Evolutionary conservation across 257 asterid genomes (phyloP), one percentile per base, ranked within the genome.

Genomic region (Knoxia roxburghii): DNA sequence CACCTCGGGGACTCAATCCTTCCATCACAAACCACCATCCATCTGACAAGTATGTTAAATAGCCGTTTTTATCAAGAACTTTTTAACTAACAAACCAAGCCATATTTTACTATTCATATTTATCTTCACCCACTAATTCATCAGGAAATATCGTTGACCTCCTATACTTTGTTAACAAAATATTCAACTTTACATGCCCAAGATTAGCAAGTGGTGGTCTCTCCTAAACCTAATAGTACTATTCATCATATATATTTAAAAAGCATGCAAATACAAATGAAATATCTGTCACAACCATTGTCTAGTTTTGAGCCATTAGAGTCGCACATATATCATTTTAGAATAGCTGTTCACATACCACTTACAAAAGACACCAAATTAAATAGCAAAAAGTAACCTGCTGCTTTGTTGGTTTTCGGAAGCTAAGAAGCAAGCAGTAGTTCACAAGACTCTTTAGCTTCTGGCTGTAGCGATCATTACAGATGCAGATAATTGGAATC

Each of bases 391-490:
- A 71, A 9, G 17, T 6, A 37, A 94, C 99, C 99, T 94, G 99
- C 77, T 94, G 99, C 88, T 94, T 94, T 77, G 95, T 88, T 60
- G 99, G 99, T 78, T 94, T 94, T 69, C 95, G 76, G 74, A 71
- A 94, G 88, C 75, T 89, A 56, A 94, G 91, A 73, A 86, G 82
- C 76, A 90, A 72, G 85, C 99, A 94, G 78, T 90, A 73, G 88
- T 88, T 90, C 78, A 90, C 82, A 71, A 94, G 99, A 81, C 99
- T 94, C 85, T 88, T 90, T 61, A 94, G 89, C 76, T 94, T 94
- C 86, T 94, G 99, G 77, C 99, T 90, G 74, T 90, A 90, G 62
- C 95, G 95, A 74, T 94, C 99, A 78, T 94, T 94, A 76, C 99
- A 94, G 59, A 94, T 94, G 77, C 99, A 94, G 77, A 94, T 90